phyloP scores from a whole-genome alignment of 2,329 filamentous ascomycete species.

The Pseudovirgaria hyperparasitica region DNA sequence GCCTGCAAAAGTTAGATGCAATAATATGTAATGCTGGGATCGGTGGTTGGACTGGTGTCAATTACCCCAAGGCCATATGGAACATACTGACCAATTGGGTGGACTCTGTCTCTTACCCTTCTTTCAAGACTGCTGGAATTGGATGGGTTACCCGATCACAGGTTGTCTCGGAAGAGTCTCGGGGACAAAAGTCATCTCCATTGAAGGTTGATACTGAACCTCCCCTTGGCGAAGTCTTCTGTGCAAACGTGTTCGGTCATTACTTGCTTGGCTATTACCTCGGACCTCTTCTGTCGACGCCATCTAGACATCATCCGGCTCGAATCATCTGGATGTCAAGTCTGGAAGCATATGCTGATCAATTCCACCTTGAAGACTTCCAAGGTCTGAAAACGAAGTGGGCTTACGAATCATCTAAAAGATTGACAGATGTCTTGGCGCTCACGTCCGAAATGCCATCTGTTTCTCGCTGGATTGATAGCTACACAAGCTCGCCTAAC shows the following conservation, averaged over 20 bases:
- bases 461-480: slow-evolving; percentile 34
- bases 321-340: slow-evolving; percentile 82
- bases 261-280: slow-evolving; percentile 79
- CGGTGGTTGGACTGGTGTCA: slow-evolving; percentile 70
- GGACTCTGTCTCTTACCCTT: slow-evolving; percentile 62
- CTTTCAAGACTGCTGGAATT: slow-evolving; percentile 54
- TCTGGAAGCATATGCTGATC: slow-evolving; percentile 51
- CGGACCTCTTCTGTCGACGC: slow-evolving; percentile 52
- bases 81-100: slow-evolving; percentile 48
- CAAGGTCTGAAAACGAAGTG: slow-evolving; percentile 52
- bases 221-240: slow-evolving; percentile 68
- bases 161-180: slow-evolving; percentile 18
- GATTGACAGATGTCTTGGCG: slow-evolving; percentile 72
- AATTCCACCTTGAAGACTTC: slow-evolving; percentile 56
- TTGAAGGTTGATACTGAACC: slow-evolving; percentile 35
- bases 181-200: slow-evolving; percentile 6
- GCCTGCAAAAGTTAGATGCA: slow-evolving; percentile 60
- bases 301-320: too few relatives aligned
- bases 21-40: slow-evolving; percentile 81
- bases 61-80: slow-evolving; percentile 52
- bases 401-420: slow-evolving; percentile 80
- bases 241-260: slow-evolving; percentile 89
- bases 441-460: slow-evolving; percentile 59
- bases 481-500: slow-evolving; percentile 11
- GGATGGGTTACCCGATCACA: slow-evolving; percentile 45